phyloP scores from a whole-genome alignment of 805 yeast species.

The Cephaloascus albidus region DNA sequence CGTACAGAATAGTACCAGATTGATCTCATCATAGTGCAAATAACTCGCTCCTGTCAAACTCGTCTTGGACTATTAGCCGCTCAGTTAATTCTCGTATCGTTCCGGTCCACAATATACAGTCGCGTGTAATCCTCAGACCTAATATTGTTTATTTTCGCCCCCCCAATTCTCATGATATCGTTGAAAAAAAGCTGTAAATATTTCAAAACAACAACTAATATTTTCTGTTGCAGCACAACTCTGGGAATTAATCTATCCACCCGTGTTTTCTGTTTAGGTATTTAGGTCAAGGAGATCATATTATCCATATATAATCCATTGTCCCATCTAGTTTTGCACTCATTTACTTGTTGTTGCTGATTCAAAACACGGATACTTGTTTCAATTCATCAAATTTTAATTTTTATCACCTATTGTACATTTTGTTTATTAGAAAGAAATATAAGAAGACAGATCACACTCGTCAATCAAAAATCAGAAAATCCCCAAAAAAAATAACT shows the following conservation, averaged over 20 bases:
- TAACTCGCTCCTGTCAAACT: no score
- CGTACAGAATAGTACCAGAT: no score
- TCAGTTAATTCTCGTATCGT: no score
- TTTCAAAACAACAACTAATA: background rate
- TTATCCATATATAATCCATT: background rate
- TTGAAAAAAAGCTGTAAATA: background rate
- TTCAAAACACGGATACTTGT: background rate
- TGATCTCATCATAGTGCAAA: no score
- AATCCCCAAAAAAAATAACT: no score
- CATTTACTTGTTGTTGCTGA: slow-evolving; percentile 11
- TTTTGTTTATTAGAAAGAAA: background rate
- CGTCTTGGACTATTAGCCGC: no score
- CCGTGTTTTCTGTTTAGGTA: background rate
- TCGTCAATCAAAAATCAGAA: no score
- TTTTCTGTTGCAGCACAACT: background rate
- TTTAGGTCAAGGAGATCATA: background rate
- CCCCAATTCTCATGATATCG: background rate
- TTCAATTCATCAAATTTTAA: background rate
- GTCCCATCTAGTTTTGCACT: slow-evolving; percentile 5
- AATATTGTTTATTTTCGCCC: no score
- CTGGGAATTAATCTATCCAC: background rate
- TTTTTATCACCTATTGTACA: background rate
- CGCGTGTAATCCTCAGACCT: no score
- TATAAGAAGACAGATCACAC: no score
- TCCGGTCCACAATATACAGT: no score